A percentile compares a stretch with the other conserved stretches of the same genome.
Conservation (phyloP, 768 basidiomycete species). For the Macrolepiota dolichaula region DNA sequence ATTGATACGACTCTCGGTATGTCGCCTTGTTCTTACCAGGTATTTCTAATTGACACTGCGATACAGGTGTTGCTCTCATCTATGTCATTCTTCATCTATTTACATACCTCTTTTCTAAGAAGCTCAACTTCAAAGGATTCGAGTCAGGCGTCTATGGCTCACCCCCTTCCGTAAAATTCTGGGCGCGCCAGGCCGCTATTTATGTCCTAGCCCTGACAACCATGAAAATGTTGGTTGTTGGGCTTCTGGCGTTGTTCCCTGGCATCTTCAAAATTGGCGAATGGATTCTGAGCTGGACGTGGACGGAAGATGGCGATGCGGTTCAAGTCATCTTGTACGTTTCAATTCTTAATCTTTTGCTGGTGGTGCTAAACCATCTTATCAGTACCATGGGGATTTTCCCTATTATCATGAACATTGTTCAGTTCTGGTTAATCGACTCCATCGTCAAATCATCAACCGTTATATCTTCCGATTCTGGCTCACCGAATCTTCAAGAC, state of each 20-base stretch:
- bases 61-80: conserved; percentile 75
- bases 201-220: conserved; percentile 78
- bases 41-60: conserved; percentile 2
- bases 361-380: background rate
- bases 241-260: conserved; percentile 67
- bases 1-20: conserved; percentile 89
- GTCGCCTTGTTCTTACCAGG: conserved; percentile 19
- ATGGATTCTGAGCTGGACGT: conserved; percentile 82
- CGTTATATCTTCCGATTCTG: conserved; percentile 35
- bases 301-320: conserved; percentile 55
- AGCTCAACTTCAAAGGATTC: conserved; percentile 67
- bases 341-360: background rate
- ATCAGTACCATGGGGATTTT: conserved; percentile 86
- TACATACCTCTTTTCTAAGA: conserved; percentile 64
- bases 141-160: conserved; percentile 86
- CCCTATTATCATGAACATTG: conserved; percentile 82
- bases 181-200: conserved; percentile 74
- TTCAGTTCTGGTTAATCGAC: conserved; percentile 96
- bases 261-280: conserved; percentile 74
- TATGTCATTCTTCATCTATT: conserved; percentile 67
- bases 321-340: conserved; percentile 81
- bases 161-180: conserved; percentile 72
- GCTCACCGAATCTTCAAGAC: conserved; percentile 33
- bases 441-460: conserved; percentile 81
- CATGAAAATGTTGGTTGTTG: conserved; percentile 92